phyloP scores from a whole-genome alignment of 139 green algal species.

The Zygnema circumcarinatum region DNA sequence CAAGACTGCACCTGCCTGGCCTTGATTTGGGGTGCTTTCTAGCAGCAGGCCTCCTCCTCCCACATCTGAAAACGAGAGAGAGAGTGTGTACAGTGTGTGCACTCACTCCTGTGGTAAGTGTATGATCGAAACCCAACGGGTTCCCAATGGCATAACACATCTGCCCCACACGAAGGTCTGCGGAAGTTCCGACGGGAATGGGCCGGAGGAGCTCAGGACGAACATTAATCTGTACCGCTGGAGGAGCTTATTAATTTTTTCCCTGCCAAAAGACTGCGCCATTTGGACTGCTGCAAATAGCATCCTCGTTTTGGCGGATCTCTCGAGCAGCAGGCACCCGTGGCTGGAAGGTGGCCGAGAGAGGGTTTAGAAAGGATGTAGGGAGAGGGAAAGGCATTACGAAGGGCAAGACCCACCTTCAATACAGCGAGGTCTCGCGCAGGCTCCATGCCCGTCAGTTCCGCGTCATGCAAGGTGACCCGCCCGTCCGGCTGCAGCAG shows the following conservation, averaged over 20 bases:
- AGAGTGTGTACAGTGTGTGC: background rate
- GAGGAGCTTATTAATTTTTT: too few species aligned
- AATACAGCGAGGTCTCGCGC: conserved; percentile 65
- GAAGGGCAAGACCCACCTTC: conserved; percentile 31
- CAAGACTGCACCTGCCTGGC: too few species aligned
- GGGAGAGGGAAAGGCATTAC: background rate
- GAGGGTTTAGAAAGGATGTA: background rate
- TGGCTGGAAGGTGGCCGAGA: too few species aligned
- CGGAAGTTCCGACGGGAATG: conserved; percentile 55
- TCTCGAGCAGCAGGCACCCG: too few species aligned
- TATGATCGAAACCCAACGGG: conserved; percentile 68
- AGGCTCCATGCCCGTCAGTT: conserved; percentile 59
- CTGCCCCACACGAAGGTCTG: conserved; percentile 63
- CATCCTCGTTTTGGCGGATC: too few species aligned
- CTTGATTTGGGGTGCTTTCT: too few species aligned
- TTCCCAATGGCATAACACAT: conserved; percentile 72
- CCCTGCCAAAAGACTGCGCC: background rate
- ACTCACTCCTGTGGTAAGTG: conserved; percentile 69
- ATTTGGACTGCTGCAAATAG: background rate
- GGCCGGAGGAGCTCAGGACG: conserved; percentile 28
- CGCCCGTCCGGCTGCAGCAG: background rate
- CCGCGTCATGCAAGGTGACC: background rate
- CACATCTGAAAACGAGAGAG: background rate
- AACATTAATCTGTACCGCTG: conserved; percentile 28
- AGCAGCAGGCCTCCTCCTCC: too few species aligned